A percentile compares a stretch with the other conserved stretches of the same genome.
Evolutionary conservation across 345 rosid genomes (phyloP).

Genomic region (Salix purpurea): DNA sequence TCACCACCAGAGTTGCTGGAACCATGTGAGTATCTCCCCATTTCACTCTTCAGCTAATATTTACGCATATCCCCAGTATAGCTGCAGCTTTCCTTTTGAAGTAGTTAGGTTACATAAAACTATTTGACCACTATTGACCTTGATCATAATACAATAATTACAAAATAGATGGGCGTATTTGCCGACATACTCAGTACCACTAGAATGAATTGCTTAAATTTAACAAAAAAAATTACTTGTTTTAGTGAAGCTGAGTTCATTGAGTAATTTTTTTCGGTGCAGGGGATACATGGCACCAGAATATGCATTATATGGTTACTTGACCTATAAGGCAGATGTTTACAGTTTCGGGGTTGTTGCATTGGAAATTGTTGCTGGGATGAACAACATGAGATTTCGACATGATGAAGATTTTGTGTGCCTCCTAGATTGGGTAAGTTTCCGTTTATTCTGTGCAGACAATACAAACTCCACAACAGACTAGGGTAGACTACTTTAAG

Average conservation of each 20-base stretch:
- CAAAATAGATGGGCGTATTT: neutral
- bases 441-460: neutral
- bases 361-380: slow-evolving; percentile 24
- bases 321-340: slow-evolving; percentile 29
- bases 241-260: neutral
- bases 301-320: slow-evolving; percentile 31
- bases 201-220: neutral
- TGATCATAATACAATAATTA: neutral
- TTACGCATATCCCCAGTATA: neutral
- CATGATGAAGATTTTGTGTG: slow-evolving; percentile 14
- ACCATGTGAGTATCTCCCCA: neutral
- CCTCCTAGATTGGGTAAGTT: slow-evolving; percentile 27
- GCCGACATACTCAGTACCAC: neutral
- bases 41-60: neutral
- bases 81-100: neutral
- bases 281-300: slow-evolving; percentile 36
- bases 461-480: too few relatives aligned
- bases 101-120: neutral
- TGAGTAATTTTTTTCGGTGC: neutral
- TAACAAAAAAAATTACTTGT: too few relatives aligned
- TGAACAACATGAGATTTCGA: slow-evolving; percentile 17
- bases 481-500: too few relatives aligned
- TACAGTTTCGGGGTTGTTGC: slow-evolving; percentile 31
- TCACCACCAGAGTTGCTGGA: too few relatives aligned
- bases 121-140: neutral